phyloP scores from a whole-genome alignment of 768 basidiomycete genomes.

The Boletus sp. region DNA sequence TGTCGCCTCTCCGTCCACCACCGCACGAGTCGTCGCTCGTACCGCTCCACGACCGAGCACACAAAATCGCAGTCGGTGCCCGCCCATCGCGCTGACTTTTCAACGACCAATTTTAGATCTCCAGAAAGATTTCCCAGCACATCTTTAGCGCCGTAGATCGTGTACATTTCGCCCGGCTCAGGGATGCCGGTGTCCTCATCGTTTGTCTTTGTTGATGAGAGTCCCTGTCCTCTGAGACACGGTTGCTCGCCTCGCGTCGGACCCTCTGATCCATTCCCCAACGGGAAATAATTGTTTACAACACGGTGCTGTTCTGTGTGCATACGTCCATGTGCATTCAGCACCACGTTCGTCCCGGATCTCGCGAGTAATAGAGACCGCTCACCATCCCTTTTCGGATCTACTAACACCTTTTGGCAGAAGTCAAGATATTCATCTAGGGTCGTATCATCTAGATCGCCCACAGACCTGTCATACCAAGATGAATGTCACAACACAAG shows the following conservation, averaged over 20 bases:
- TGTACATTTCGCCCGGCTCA: slow-evolving; percentile 58
- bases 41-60: slow-evolving; percentile 53
- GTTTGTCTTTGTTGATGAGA: slow-evolving; percentile 9
- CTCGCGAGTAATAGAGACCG: slow-evolving; percentile 5
- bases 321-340: slow-evolving; percentile 3
- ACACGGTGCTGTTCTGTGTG: slow-evolving; percentile 28
- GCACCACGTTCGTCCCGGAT: slow-evolving; percentile 11
- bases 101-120: slow-evolving; percentile 50
- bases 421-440: slow-evolving; percentile 67
- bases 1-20: slow-evolving; percentile 41
- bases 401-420: slow-evolving; percentile 53
- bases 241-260: not conserved
- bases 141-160: slow-evolving; percentile 67
- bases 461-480: slow-evolving; percentile 43
- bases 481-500: slow-evolving; percentile 3
- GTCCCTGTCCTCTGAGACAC: slow-evolving; percentile 2
- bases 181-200: slow-evolving; percentile 12
- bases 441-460: slow-evolving; percentile 46
- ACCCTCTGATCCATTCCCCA: slow-evolving; percentile 13
- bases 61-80: slow-evolving; percentile 56
- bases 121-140: slow-evolving; percentile 53
- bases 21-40: slow-evolving; percentile 59
- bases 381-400: slow-evolving; percentile 26
- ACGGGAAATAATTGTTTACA: slow-evolving; percentile 42
- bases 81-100: slow-evolving; percentile 48